Conservation (phyloP, 306 rosid genomes). For the Pyrus pyrifolia region DNA sequence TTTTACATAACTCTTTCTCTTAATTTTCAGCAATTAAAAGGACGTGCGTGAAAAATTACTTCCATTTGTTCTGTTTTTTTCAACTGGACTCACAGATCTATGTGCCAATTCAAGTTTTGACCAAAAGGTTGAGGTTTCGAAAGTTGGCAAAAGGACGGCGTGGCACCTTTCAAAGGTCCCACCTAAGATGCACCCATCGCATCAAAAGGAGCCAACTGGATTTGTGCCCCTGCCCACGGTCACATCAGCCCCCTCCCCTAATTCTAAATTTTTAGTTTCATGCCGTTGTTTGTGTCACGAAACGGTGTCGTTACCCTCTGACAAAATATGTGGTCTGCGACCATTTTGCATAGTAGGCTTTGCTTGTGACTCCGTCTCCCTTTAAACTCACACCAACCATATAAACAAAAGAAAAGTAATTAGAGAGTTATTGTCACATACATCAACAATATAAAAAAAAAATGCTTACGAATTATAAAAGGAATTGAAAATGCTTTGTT, state of each 20-base stretch:
- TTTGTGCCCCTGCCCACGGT: conserved; percentile 16
- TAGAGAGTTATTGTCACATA: background rate
- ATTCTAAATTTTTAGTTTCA: background rate
- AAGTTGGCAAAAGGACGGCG: conserved; percentile 33
- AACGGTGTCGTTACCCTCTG: background rate
- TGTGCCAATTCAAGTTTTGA: conserved; percentile 11
- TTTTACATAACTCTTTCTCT: too few relatives aligned
- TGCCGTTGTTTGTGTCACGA: background rate
- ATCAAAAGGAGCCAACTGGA: background rate
- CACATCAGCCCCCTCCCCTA: conserved; percentile 2
- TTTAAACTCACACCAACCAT: background rate
- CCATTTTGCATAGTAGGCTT: background rate
- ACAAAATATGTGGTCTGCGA: background rate
- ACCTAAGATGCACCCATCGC: background rate
- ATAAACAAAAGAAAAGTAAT: too few relatives aligned
- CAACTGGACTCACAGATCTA: conserved; percentile 5
- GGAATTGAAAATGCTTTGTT: too few relatives aligned
- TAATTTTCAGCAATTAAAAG: too few relatives aligned
- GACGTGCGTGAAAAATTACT: too few relatives aligned
- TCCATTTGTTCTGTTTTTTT: background rate
- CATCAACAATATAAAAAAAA: too few relatives aligned
- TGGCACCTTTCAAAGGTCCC: conserved; percentile 14
- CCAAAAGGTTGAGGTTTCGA: background rate
- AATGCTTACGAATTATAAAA: too few relatives aligned
- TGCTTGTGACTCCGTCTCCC: background rate